Evolutionary conservation across 331 rosid species (phyloP).

Genomic region (Rosa hybrid): DNA sequence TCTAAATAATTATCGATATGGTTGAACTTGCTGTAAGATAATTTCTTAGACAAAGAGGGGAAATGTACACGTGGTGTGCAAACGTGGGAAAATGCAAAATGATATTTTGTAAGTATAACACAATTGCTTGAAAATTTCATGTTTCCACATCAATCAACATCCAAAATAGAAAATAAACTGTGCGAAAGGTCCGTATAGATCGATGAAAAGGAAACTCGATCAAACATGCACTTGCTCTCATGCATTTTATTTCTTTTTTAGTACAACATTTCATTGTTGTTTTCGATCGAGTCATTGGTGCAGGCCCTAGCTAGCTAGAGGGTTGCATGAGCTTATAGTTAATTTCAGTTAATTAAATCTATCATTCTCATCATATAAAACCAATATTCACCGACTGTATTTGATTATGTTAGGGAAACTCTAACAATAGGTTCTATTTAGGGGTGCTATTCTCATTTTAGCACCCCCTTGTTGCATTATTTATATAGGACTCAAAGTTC

Average conservation of each 20-base stretch:
- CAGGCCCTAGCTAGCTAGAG: background rate
- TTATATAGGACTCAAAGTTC: too few species aligned
- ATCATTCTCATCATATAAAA: background rate
- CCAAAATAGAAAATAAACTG: background rate
- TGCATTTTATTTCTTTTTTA: background rate
- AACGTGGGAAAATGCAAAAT: slow-evolving; percentile 4
- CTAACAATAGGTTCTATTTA: too few species aligned
- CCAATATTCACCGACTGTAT: too few species aligned
- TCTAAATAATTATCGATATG: too few species aligned
- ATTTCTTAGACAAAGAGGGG: background rate
- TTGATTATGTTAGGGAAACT: too few species aligned
- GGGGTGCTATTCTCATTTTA: too few species aligned
- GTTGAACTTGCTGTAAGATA: background rate
- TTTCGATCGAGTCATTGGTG: background rate
- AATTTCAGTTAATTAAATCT: background rate
- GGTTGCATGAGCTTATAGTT: background rate
- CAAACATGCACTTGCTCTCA: background rate
- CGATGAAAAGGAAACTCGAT: background rate
- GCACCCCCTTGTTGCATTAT: too few species aligned
- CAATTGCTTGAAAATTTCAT: background rate
- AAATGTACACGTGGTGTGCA: background rate
- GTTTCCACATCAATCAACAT: slow-evolving; percentile 14
- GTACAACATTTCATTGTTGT: background rate
- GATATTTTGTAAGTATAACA: background rate
- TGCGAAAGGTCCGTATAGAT: background rate